Conservation (phyloP, 2,329 filamentous ascomycete species). For the Epichloe festucae region DNA sequence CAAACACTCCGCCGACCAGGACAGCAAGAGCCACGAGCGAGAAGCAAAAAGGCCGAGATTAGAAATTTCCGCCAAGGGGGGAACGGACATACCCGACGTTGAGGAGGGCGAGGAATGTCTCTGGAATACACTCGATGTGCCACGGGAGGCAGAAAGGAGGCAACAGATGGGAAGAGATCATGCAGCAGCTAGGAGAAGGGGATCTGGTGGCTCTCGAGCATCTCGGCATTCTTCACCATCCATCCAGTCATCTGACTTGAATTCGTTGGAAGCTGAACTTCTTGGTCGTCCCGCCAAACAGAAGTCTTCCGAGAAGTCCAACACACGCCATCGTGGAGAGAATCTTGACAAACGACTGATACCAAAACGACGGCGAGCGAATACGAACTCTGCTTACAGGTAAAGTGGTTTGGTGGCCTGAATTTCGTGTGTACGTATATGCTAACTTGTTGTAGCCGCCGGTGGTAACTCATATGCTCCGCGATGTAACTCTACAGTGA, state of each 20-base stretch:
- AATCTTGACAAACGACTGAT: conserved; percentile 9
- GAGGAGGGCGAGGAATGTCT: conserved; percentile 13
- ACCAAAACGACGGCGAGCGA: conserved; percentile 20
- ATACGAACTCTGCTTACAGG: conserved; percentile 27
- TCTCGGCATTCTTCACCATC: conserved; percentile 19
- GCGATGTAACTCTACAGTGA: not conserved
- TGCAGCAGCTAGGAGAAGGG: conserved; percentile 7
- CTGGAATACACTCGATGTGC: conserved; percentile 5
- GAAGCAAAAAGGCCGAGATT: not conserved
- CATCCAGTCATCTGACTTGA: conserved; percentile 22
- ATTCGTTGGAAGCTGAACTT: conserved; percentile 26
- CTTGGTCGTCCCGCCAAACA: conserved; percentile 21
- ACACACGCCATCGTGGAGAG: conserved; percentile 11
- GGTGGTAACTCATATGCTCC: conserved; percentile 15
- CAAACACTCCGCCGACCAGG: not conserved
- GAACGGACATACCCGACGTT: conserved; percentile 17
- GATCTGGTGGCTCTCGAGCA: conserved; percentile 11
- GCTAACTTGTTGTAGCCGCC: conserved; percentile 17
- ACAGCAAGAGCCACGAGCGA: not conserved
- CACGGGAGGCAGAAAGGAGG: conserved; percentile 5
- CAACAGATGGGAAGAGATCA: not conserved
- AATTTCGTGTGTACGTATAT: not conserved
- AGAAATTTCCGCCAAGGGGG: not conserved
- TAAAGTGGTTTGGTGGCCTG: conserved; percentile 6
- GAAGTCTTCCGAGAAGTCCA: conserved; percentile 15